A percentile compares a stretch with the other conserved stretches of the same genome.
Evolutionary conservation across 192 early-diverging fungal genomes (phyloP).

Genomic region (Tieghemiomyces parasiticus): DNA sequence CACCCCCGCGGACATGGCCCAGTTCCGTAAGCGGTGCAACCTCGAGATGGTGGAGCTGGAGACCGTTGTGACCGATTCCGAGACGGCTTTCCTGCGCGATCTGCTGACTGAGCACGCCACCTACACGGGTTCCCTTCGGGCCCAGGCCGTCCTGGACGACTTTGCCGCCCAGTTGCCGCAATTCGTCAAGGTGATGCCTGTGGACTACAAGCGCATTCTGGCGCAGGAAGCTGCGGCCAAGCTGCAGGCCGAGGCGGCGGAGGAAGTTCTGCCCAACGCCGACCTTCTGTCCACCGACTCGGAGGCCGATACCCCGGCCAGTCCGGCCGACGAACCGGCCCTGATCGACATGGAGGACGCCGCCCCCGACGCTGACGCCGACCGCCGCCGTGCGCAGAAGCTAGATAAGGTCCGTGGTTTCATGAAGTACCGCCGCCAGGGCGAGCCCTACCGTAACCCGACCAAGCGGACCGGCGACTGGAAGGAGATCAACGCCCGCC

Average conservation of each 20-base stretch:
- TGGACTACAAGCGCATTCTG: slow-evolving; percentile 76
- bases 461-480: slow-evolving; percentile 72
- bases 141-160: slow-evolving; percentile 47
- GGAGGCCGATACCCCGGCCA: slow-evolving; percentile 19
- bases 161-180: slow-evolving; percentile 54
- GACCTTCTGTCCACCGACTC: too few species aligned
- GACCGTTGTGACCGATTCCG: slow-evolving; percentile 57
- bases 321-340: slow-evolving; percentile 40
- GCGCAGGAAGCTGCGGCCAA: slow-evolving; percentile 34
- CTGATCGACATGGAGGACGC: slow-evolving; percentile 84
- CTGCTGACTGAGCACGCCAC: slow-evolving; percentile 68
- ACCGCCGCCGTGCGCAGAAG: slow-evolving; percentile 43
- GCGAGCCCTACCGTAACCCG: slow-evolving; percentile 77
- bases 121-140: slow-evolving; percentile 68
- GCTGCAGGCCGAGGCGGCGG: slow-evolving; percentile 9
- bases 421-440: slow-evolving; percentile 81
- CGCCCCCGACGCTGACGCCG: slow-evolving; percentile 59
- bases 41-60: slow-evolving; percentile 84
- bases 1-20: slow-evolving; percentile 20
- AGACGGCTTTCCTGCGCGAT: slow-evolving; percentile 55
- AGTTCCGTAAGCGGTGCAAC: slow-evolving; percentile 63
- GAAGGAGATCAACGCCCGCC: slow-evolving; percentile 87
- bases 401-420: slow-evolving; percentile 96
- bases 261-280: slow-evolving; percentile 23
- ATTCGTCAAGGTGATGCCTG: slow-evolving; percentile 89